Evolutionary conservation across 371 early-diverging fungal species (phyloP), one percentile per base, ranked within the genome.

Genomic region (Mucor saturninus): DNA sequence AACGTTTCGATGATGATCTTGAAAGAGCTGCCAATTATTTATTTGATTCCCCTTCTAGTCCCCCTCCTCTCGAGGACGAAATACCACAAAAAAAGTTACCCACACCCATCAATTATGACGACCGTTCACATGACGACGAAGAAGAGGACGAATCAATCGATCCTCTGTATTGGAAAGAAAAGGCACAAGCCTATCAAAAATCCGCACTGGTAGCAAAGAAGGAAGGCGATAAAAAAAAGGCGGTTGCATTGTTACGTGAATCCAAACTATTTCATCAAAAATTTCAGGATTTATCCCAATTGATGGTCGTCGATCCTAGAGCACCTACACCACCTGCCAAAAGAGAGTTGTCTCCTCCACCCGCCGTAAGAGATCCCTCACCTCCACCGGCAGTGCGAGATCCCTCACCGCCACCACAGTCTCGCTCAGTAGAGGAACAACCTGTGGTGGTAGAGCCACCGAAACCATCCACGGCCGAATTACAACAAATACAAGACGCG

Each of bases 151-250:
- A 60, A 28, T 51, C 58, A 11, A 30, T 8, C 10, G 69, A 71
- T 54, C 62, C 65, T 31, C 39, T 62, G 37, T 51, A 61, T 15
- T 67, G 69, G 48, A 66, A 73, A 48, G 40, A 63, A 45, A 71
- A 73, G 31, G 71, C 72, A 5, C 43, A 59, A 49, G 68, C 64
- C 4, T 78, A 78, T 28, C 79, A 81, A 45, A 67, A 70, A 49
- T 31, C 67, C 40, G 81, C 81, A 14, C 49, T 81, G n/a, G 59
- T 64, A 21, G 81, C 79, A 1, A 81, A 81, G 50, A 72, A 59
- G 9, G 61, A 64, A n/a, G 81, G 81, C 1, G 77, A 81, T 56
- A 81, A 76, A 46, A 72, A 72, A 29, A 68, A 64, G 48, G 79
- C 81, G 0, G 61, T 81, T 13, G 68, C 71, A 8, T 57, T 74